Base-by-base conservation (phyloP, 148 eudicot species). In the Fallopia convolvulus region DNA sequence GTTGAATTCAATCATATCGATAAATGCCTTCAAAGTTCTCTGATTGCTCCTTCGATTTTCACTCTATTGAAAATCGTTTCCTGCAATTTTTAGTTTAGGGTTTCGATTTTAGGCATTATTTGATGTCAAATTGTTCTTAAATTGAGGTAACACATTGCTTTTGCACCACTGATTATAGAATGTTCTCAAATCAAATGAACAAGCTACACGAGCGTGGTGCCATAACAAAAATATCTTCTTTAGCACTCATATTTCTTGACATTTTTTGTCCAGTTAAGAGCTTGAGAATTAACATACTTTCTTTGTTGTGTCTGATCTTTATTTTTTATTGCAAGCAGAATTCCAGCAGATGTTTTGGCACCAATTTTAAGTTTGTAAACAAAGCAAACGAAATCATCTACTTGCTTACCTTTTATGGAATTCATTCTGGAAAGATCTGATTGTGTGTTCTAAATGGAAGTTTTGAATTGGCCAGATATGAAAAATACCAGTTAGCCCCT, bases 1-100 rank as follows among this genome's bases (percentile, higher is more conserved):
- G 70, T 65, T 65, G 70, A 65, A 30, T 65, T 65, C 68, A 32
- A 21, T 65, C 26, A 23, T 53, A 53, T 58, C 70, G 70, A 65
- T 65, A 32, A 65, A 32, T 65, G 70, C 70, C 70, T 65, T 65
- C 70, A 65, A 65, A 65, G 70, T 65, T 65, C 70, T 65, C 70
- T 65, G 70, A 65, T 65, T 65, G 70, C 70, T 30, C 30, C 11
- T 56, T 21, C 20, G 56, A 2, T 50, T 55, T 58, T 23, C 66
- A 8, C 30, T 9, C 7, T 10, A 58, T n/a, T 2, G 8, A 10
- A 58, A 65, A 11, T 14, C 6, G 2, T 65, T 65, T 32, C 8
- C 40, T 13, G 3, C 13, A 2, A 12, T 21, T 21, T 3, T 14
- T 40, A 30, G 2, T 32, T 65, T 61, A 23, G 39, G 68, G 68